Evolutionary conservation across 352 stramenopile species (phyloP).

Genomic region (Phytophthora macrochlamydospora): DNA sequence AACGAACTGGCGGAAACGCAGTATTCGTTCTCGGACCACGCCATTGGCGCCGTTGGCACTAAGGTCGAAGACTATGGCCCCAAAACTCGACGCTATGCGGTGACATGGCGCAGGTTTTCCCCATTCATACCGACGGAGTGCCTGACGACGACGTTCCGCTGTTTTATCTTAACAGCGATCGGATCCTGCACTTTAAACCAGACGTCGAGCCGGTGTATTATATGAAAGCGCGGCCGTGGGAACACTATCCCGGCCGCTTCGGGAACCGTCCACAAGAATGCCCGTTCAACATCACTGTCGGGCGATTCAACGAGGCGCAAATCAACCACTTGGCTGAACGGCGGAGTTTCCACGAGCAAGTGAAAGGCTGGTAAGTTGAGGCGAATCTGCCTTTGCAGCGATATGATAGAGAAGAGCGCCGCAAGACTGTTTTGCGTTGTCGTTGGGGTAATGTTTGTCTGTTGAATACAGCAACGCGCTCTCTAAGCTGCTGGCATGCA

Average conservation of each 20-base stretch:
- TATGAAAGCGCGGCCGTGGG: slow-evolving; percentile 41
- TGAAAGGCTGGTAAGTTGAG: slow-evolving; percentile 28
- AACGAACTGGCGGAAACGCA: slow-evolving; percentile 48
- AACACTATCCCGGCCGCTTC: slow-evolving; percentile 44
- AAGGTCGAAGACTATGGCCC: slow-evolving; percentile 28
- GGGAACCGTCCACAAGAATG: slow-evolving; percentile 44
- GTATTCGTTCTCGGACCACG: slow-evolving; percentile 47
- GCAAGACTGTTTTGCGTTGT: neutral
- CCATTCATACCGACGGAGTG: slow-evolving; percentile 27
- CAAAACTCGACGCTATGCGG: slow-evolving; percentile 51
- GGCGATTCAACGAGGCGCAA: slow-evolving; percentile 34
- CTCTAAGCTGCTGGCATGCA: too few species aligned
- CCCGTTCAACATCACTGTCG: slow-evolving; percentile 44
- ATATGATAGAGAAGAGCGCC: neutral
- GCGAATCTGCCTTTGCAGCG: neutral
- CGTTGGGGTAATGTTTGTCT: neutral
- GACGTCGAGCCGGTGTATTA: slow-evolving; percentile 47
- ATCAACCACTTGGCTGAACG: slow-evolving; percentile 36
- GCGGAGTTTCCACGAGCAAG: slow-evolving; percentile 37
- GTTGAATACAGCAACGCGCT: neutral
- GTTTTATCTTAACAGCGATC: slow-evolving; percentile 65
- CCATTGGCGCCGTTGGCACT: slow-evolving; percentile 46
- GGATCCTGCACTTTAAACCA: slow-evolving; percentile 41
- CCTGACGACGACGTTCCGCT: slow-evolving; percentile 28
- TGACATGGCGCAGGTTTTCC: slow-evolving; percentile 56